Conservation (phyloP, 208 protist genomes). For the Leptomonas pyrrhocoris region DNA sequence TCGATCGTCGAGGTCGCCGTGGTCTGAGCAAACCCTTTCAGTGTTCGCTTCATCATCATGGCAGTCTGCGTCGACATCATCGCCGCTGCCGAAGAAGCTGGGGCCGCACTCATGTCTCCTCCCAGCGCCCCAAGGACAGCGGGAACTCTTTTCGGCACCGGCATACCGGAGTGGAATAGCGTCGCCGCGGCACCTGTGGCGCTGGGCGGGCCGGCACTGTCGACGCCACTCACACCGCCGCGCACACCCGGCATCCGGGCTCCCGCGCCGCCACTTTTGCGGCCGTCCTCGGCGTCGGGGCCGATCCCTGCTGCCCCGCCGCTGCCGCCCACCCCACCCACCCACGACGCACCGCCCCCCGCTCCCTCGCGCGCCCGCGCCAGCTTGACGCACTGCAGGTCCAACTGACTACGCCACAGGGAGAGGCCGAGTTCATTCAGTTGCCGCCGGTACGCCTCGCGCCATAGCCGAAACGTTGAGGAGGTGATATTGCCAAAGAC, state of each 20-base stretch:
- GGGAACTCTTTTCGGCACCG: slow-evolving; percentile 14
- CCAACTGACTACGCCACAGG: slow-evolving; percentile 66
- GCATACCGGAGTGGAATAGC: not conserved
- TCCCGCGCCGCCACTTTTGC: not conserved
- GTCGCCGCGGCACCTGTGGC: slow-evolving; percentile 1
- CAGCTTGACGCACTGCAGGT: slow-evolving; percentile 58
- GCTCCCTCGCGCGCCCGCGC: slow-evolving; percentile 29
- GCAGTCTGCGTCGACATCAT: slow-evolving; percentile 33
- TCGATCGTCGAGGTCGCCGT: slow-evolving; percentile 15
- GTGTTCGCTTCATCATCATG: slow-evolving; percentile 34
- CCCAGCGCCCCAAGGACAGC: slow-evolving; percentile 7
- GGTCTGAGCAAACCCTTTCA: slow-evolving; percentile 31
- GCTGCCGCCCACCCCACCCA: not conserved
- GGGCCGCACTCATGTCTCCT: slow-evolving; percentile 1
- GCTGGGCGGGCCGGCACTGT: not conserved
- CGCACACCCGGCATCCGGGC: not conserved
- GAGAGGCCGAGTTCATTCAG: slow-evolving; percentile 60
- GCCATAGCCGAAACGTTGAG: slow-evolving; percentile 47
- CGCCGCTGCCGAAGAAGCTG: slow-evolving; percentile 20
- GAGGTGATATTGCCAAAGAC: slow-evolving; percentile 46
- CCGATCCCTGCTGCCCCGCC: not conserved
- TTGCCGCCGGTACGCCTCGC: slow-evolving; percentile 62
- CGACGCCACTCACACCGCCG: not conserved
- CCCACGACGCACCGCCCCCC: not conserved
- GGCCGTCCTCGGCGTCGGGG: not conserved